A percentile compares a stretch with the other conserved stretches of the same genome.
Conservation (phyloP, 139 green algal species). For the Eudorina sp. region DNA sequence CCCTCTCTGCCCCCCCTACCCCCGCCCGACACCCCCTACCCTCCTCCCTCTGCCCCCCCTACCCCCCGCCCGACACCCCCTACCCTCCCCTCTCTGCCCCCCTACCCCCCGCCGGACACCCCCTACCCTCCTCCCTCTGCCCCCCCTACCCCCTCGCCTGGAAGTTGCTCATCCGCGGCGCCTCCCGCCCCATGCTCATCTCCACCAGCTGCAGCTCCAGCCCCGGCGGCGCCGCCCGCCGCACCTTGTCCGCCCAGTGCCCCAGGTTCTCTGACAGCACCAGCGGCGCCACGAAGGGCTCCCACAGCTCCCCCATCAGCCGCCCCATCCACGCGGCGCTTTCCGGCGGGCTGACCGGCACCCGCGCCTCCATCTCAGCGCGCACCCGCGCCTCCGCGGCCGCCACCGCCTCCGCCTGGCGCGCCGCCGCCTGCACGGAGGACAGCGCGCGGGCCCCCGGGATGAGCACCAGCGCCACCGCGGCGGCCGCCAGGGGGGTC, state of each 20-base stretch:
- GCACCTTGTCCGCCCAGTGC: slow-evolving; percentile 62
- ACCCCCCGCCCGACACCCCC: too few relatives aligned
- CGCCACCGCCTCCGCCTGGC: slow-evolving; percentile 31
- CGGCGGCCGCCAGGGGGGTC: slow-evolving; percentile 42
- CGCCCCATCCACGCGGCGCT: slow-evolving; percentile 59
- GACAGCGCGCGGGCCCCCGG: slow-evolving; percentile 8
- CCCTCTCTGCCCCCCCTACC: too few relatives aligned
- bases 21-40: too few relatives aligned
- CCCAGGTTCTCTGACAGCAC: slow-evolving; percentile 64
- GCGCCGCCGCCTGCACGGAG: neutral
- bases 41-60: too few relatives aligned
- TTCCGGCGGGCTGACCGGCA: slow-evolving; percentile 59
- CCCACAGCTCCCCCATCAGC: slow-evolving; percentile 59
- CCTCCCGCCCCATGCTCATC: slow-evolving; percentile 57
- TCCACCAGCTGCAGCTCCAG: slow-evolving; percentile 65
- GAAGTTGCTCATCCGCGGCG: slow-evolving; percentile 57
- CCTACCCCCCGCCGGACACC: too few relatives aligned
- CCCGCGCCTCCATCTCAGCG: slow-evolving; percentile 14
- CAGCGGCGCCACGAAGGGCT: slow-evolving; percentile 57
- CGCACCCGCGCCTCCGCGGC: slow-evolving; percentile 44
- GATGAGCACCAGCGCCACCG: slow-evolving; percentile 1
- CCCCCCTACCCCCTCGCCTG: slow-evolving; percentile 44
- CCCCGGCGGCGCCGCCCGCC: slow-evolving; percentile 51
- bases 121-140: too few relatives aligned
- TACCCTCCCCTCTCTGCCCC: too few relatives aligned